A percentile compares a stretch with the other conserved stretches of the same genome.
These are phyloP conservation scores for Suillus subaureus DNA, from an alignment of 768 basidiomycete species.

Conservation along the genomic window DNA sequence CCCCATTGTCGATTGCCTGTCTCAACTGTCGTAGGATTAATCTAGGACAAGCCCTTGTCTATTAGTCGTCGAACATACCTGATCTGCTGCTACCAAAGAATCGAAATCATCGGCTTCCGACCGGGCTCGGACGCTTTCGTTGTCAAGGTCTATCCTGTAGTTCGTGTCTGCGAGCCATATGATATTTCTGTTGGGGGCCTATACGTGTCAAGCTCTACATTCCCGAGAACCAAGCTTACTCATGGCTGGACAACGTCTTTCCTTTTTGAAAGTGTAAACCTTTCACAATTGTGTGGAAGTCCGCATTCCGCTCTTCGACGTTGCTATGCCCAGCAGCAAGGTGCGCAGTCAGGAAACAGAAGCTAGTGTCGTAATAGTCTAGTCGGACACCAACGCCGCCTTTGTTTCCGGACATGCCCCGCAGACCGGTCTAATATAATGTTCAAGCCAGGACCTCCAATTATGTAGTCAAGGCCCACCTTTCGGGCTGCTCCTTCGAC, in stretches of 20 bases:
- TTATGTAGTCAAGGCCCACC: slow-evolving; percentile 42
- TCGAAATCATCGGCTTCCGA: slow-evolving; percentile 70
- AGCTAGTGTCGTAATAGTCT: slow-evolving; percentile 86
- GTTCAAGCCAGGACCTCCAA: slow-evolving; percentile 6
- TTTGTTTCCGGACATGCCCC: slow-evolving; percentile 97
- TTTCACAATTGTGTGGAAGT: slow-evolving; percentile 84
- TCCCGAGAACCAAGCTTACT: slow-evolving; percentile 54
- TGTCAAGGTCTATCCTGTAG: slow-evolving; percentile 89
- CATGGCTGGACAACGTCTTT: slow-evolving; percentile 85
- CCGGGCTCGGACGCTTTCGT: slow-evolving; percentile 73
- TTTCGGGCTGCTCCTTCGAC: slow-evolving; percentile 94
- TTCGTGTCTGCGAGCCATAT: slow-evolving; percentile 97
- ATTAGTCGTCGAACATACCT: slow-evolving; percentile 52
- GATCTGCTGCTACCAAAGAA: slow-evolving; percentile 78
- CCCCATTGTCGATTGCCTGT: slow-evolving; percentile 67
- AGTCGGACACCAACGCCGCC: slow-evolving; percentile 94
- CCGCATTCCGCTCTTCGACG: slow-evolving; percentile 86
- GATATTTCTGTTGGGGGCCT: slow-evolving; percentile 64
- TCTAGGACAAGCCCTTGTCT: slow-evolving; percentile 8
- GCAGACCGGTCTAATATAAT: slow-evolving; percentile 67
- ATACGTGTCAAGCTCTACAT: slow-evolving; percentile 12
- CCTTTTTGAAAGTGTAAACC: slow-evolving; percentile 89
- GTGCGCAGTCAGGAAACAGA: slow-evolving; percentile 96
- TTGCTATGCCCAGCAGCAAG: slow-evolving; percentile 95
- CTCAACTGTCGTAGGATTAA: slow-evolving; percentile 53